Conservation (phyloP, 2,329 filamentous ascomycete genomes). For the Aureobasidium namibiae region DNA sequence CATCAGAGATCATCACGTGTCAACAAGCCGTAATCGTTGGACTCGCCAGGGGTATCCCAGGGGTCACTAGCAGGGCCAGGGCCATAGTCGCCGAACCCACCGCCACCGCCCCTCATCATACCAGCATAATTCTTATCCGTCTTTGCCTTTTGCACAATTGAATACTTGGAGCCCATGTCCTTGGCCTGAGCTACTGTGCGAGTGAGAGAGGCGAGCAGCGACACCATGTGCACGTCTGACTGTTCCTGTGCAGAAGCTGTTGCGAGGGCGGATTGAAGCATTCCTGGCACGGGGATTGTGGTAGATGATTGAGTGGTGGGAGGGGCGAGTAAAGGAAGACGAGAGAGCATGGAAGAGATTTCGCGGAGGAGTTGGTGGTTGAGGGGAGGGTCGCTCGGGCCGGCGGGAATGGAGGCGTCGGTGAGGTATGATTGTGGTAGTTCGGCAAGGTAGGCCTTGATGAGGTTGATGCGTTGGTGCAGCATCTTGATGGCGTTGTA, state of each 20-base stretch:
- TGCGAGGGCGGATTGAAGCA: conserved; percentile 15
- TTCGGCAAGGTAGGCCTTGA: conserved; percentile 62
- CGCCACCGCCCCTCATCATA: conserved; percentile 18
- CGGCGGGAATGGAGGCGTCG: conserved; percentile 31
- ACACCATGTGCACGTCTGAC: conserved; percentile 75
- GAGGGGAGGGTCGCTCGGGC: conserved; percentile 28
- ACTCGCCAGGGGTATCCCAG: neutral
- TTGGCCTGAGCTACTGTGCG: conserved; percentile 62
- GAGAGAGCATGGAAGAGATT: conserved; percentile 76
- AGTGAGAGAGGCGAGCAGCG: conserved; percentile 66
- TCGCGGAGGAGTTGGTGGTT: conserved; percentile 73
- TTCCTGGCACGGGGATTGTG: conserved; percentile 56
- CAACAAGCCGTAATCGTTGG: neutral
- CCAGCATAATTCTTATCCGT: conserved; percentile 22
- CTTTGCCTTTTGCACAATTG: conserved; percentile 34
- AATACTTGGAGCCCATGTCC: conserved; percentile 67
- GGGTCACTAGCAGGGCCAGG: neutral
- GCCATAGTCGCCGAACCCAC: neutral
- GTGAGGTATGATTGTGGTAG: conserved; percentile 59
- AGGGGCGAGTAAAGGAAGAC: conserved; percentile 76
- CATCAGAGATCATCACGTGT: neutral
- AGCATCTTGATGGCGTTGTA: conserved; percentile 93
- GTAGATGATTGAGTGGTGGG: conserved; percentile 59
- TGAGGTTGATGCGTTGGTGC: conserved; percentile 49
- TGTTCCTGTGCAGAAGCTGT: conserved; percentile 57